Base-by-base conservation (phyloP, 352 stramenopile species). In the Phytophthora chlamydospora region DNA sequence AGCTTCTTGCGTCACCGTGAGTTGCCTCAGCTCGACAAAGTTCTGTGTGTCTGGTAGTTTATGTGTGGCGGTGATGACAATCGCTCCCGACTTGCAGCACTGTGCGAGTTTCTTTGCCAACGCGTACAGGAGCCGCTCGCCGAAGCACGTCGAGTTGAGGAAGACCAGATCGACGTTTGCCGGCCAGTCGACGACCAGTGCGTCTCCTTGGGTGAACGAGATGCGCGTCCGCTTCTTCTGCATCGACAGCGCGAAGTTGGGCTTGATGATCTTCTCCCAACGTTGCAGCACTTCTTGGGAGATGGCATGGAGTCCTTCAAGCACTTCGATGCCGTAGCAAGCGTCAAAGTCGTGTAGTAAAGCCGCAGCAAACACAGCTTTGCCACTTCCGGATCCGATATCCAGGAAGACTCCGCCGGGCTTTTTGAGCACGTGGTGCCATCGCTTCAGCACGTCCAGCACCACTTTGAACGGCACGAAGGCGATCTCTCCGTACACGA, bases 91-190 rank as follows among this genome's bases (percentile, higher is more conserved):
- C 49, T 91, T 91, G 62, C 76, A 85, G 36, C 51, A 66, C 19
- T 71, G 62, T 5, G 53, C 48, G 12, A 89, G 66, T 21, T 88
- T 78, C n/a, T 66, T 58, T 3, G 74, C 71, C 7, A 91, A 36
- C 3, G 78, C 67, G 32, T 64, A 63, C 70, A 96, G 85, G 6
- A 97, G 60, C 0, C 41, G 47, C 13, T 85, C 65, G 17, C 82
- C 76, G 53, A 97, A 97, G 53, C 91, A 97, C 19, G 91, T 97
- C 41, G 86, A 96, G 63, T 97, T 97, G 40, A 93, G 73, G 58
- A 97, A 97, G 1, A 96, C 63, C 2, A 97, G 35, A 39, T 91
- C 84, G 0, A 76, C 76, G 21, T 59, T 77, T 19, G 39, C 16
- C 0, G 83, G 76, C 81, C 88, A 97, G 53, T 97, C 90, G 13